A percentile compares a stretch with the other conserved stretches of the same genome.
These are phyloP conservation scores for Castanospermum australe DNA, from an alignment of 306 rosid species.

Conservation along the genomic window DNA sequence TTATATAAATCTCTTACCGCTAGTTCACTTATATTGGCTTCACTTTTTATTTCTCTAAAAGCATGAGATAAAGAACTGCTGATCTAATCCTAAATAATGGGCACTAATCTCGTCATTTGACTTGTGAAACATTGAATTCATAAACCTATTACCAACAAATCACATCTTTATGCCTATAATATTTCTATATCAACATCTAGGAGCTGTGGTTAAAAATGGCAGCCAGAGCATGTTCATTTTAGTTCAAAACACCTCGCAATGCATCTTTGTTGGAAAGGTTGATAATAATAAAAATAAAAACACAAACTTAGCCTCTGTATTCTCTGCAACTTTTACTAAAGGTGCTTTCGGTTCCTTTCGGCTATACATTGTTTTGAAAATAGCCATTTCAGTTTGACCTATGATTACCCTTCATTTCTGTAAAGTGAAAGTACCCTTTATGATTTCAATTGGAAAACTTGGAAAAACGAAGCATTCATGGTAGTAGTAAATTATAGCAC, in stretches of 20 bases:
- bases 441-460: neutral
- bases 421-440: conserved; percentile 12
- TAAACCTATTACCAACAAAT: neutral
- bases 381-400: conserved; percentile 16
- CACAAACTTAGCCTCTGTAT: neutral
- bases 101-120: neutral
- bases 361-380: conserved; percentile 12
- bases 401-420: conserved; percentile 11
- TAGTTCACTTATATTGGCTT: no score
- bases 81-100: neutral
- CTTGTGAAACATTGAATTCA: neutral
- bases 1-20: no score
- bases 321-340: conserved; percentile 30
- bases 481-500: neutral
- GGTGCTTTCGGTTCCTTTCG: conserved; percentile 43
- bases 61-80: neutral
- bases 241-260: no score
- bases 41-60: neutral
- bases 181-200: neutral
- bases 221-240: neutral
- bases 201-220: neutral
- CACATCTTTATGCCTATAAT: neutral
- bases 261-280: neutral
- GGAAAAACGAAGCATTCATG: neutral
- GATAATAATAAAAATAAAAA: neutral